These are phyloP conservation scores for Serendipita vermifera DNA, from an alignment of 768 basidiomycete species.

Conservation along the genomic window DNA sequence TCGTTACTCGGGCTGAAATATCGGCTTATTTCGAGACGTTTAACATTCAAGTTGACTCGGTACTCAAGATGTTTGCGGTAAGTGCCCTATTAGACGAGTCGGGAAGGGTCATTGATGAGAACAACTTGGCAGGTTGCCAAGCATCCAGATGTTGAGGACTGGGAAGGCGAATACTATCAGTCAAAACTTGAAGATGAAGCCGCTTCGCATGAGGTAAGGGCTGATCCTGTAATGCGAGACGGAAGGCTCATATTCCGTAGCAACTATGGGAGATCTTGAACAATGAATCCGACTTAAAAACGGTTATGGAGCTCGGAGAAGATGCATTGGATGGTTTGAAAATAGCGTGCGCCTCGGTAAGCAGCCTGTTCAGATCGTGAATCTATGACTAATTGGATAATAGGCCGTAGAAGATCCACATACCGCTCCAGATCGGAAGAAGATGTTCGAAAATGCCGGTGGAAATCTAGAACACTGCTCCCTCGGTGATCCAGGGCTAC, in stretches of 20 bases:
- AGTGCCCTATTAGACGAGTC: background rate
- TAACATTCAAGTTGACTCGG: background rate
- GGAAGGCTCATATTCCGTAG: background rate
- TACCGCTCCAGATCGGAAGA: background rate
- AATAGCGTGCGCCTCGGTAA: background rate
- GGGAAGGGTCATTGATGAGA: background rate
- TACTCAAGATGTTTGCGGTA: background rate
- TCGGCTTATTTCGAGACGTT: background rate
- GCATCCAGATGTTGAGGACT: background rate
- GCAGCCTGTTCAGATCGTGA: too few relatives aligned
- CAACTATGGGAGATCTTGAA: background rate
- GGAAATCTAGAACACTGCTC: background rate
- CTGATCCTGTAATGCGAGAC: background rate
- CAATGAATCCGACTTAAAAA: background rate
- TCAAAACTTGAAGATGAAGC: constrained; percentile 3
- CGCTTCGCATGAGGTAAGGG: background rate
- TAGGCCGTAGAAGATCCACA: background rate
- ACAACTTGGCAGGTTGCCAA: background rate
- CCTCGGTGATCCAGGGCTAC: background rate
- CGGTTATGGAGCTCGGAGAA: background rate
- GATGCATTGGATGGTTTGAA: background rate
- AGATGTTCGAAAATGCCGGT: background rate
- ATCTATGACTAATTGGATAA: too few relatives aligned
- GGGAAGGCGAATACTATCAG: constrained; percentile 6
- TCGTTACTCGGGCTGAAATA: background rate